Conservation (phyloP, 1,284 basidiomycete genomes). For the Malassezia japonica region DNA sequence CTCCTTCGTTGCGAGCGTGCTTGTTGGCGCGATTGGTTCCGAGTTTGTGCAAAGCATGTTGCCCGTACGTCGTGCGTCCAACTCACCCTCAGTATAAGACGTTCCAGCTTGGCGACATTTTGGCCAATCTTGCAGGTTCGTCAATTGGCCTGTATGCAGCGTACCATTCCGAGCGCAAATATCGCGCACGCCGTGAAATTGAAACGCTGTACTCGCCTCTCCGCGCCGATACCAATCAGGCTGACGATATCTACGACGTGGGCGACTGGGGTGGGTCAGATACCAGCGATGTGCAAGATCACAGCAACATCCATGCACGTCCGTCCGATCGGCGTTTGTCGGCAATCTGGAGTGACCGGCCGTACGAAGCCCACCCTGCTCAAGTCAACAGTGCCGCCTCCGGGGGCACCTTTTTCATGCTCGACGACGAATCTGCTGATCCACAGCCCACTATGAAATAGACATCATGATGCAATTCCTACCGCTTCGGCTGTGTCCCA, state of each 20-base stretch:
- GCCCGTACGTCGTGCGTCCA: conserved; percentile 52
- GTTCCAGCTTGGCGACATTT: conserved; percentile 67
- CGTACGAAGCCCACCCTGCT: too few species aligned
- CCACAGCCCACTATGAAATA: too few species aligned
- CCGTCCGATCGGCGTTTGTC: too few species aligned
- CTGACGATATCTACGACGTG: conserved; percentile 2
- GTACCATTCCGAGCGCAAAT: conserved; percentile 28
- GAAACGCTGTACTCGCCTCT: conserved; percentile 35
- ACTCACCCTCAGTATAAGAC: conserved; percentile 54
- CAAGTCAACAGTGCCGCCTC: too few species aligned
- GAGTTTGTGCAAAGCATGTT: conserved; percentile 73
- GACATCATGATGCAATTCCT: too few species aligned
- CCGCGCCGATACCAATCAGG: conserved; percentile 20
- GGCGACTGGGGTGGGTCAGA: not conserved
- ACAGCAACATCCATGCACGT: too few species aligned
- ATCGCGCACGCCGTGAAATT: conserved; percentile 25
- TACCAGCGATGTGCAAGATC: too few species aligned
- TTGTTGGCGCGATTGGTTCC: conserved; percentile 64
- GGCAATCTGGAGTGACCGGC: too few species aligned
- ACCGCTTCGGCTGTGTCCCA: too few species aligned
- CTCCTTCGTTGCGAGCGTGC: conserved; percentile 53
- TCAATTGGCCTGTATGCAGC: conserved; percentile 58
- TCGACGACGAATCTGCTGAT: too few species aligned
- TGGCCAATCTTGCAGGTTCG: conserved; percentile 72
- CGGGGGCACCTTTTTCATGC: too few species aligned